Evolutionary conservation across 163 green algal species (phyloP), one percentile per base, ranked within the genome.

Genomic region (Scenedesmus sp.): DNA sequence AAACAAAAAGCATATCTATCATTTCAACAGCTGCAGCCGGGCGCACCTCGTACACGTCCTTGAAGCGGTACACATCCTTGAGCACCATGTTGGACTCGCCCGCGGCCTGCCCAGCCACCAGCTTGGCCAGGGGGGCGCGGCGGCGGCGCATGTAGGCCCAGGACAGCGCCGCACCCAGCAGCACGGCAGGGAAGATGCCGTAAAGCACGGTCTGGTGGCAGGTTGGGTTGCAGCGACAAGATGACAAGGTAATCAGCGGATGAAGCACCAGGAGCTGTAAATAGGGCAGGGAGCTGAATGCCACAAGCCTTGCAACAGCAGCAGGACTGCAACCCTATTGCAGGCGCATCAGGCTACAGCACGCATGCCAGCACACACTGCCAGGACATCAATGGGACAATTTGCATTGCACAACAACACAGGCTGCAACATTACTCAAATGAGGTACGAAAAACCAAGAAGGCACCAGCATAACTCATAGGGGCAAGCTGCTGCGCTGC

Each of bases 1-100:
- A 70, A 70, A 12, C 62, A 12, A 70, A 70, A 70, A 70, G 12
- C 62, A 20, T 70, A 46, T 10, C n/a, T 67, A 2, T 2, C 56
- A 7, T 54, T 8, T 12, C 67, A 85, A n/a, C 34, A 73, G 15
- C 20, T 26, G 20, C 66, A n/a, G 86, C 54, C n/a, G 59, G 56
- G 64, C 85, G 56, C 83, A 94, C 93, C 56, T 94, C 90, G 5
- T 83, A 82, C 16, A 77, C 57, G 86, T 91, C 74, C 10, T 55
- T 86, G 86, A 94, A 94, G 74, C 92, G 90, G 74, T 94, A 85
- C 46, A 94, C 92, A 20, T 93, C 88, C 88, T 88, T 93, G 16
- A 94, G 88, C 55, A 90, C 54, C 5, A 62, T 2, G 13, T 66
- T 52, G 60, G 82, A 64, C 54, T 64, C 54, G 12, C 23, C 81